A percentile compares a stretch with the other conserved stretches of the same genome.
Conservation (phyloP, 225 moss, liverwort and hornwort species). For the Straminergon stramineum region DNA sequence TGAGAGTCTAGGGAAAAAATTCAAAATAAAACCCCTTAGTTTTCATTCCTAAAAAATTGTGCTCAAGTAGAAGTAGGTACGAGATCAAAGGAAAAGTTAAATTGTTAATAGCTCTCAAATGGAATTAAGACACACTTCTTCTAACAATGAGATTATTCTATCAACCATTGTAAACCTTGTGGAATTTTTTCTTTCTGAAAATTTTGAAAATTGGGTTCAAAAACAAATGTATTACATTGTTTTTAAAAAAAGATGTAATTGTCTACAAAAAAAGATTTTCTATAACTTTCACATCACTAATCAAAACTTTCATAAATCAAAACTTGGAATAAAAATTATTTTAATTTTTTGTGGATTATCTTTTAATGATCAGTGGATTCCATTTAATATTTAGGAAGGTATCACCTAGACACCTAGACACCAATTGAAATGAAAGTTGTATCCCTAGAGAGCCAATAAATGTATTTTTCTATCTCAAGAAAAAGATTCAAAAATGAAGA, state of each 20-base stretch:
- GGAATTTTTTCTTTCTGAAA: neutral
- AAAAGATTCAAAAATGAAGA: neutral
- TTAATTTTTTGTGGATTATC: neutral
- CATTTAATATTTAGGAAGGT: neutral
- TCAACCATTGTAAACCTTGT: neutral
- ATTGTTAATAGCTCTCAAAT: neutral
- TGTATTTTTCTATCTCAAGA: neutral
- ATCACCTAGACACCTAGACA: neutral
- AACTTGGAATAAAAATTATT: neutral
- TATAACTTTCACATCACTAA: neutral
- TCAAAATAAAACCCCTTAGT: neutral
- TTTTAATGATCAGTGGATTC: rapidly evolving
- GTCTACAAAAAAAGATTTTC: neutral
- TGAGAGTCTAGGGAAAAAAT: neutral
- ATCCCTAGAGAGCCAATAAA: rapidly evolving
- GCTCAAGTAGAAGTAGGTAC: neutral
- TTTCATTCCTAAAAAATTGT: neutral
- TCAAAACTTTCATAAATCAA: neutral
- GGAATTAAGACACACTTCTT: rapidly evolving
- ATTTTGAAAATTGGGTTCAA: neutral
- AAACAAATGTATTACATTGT: rapidly evolving
- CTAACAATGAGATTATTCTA: neutral
- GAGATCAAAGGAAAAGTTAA: neutral
- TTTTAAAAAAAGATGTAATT: neutral
- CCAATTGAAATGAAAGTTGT: neutral